Evolutionary conservation across 2,329 filamentous ascomycete species (phyloP), one percentile per base, ranked within the genome.

Genomic region (Alternaria angustiovoidea): DNA sequence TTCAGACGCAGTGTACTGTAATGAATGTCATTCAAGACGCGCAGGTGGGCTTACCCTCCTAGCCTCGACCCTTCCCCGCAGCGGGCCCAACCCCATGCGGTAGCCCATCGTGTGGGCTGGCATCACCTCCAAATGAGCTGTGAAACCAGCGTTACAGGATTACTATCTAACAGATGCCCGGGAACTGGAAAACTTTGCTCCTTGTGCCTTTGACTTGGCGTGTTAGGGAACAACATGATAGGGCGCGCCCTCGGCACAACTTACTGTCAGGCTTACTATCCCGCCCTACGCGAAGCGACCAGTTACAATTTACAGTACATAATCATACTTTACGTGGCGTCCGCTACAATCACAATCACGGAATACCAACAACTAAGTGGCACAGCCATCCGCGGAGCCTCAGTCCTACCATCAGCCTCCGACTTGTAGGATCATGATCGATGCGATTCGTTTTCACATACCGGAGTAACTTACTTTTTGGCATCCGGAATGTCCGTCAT

Each of bases 251-350:
- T 59, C 44, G 57, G 57, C 57, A 51, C 26, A 43, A 38, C 55
- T 47, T n/a, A 24, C 28, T 26, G 32, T 38, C 20, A 38, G 32
- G 46, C 46, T 49, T 38, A 49, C 46, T 28, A 49, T 36, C 32
- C 14, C 46, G 32, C 46, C 46, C 46, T 20, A 38, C 12, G 46
- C 20, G 30, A 49, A 36, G 30, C 32, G 20, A 49, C 52, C 22
- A 18, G 43, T 55, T 55, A 51, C 57, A 59, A 41, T 59, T 59
- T 59, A 43, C 44, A 55, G 57, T 59, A 59, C 57, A 49, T 59
- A 59, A 59, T 59, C 28, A 44, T 18, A 9, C 32, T 20, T 30
- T 22, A 5, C 32, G 42, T 28, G 28, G 44, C 44, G 36, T 38
- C 32, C 30, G 32, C 46, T 38, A 24, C 14, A 24, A 49, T 18